Evolutionary conservation across 1,284 basidiomycete genomes (phyloP).

Genomic region (Leccinum cinnamomeum): DNA sequence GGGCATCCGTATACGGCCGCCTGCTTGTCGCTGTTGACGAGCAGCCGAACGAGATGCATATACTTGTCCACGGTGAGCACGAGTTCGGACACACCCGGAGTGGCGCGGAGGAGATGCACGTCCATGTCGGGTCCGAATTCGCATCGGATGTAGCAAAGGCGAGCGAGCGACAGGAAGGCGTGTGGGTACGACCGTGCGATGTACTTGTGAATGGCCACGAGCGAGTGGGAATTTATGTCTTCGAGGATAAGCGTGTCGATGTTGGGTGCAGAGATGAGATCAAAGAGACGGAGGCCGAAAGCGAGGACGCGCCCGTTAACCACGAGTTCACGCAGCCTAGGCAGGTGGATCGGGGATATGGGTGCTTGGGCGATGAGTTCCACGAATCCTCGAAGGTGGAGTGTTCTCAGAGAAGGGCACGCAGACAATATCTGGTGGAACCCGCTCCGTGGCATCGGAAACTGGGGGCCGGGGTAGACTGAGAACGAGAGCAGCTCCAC

Average conservation of each 20-base stretch:
- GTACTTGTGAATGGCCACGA: slow-evolving; percentile 31
- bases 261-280: slow-evolving; percentile 34
- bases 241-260: slow-evolving; percentile 33
- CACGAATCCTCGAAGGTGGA: slow-evolving; percentile 34
- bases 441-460: slow-evolving; percentile 28
- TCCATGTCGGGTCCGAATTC: slow-evolving; percentile 36
- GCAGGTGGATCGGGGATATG: slow-evolving; percentile 23
- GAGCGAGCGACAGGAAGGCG: slow-evolving; percentile 29
- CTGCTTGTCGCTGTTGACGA: slow-evolving; percentile 37
- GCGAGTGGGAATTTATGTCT: slow-evolving; percentile 31
- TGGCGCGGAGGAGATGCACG: slow-evolving; percentile 34
- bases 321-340: slow-evolving; percentile 31
- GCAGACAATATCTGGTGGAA: slow-evolving; percentile 24
- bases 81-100: slow-evolving; percentile 30
- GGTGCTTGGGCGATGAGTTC: slow-evolving; percentile 27
- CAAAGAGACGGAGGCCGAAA: slow-evolving; percentile 33
- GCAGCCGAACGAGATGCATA: slow-evolving; percentile 33
- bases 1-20: slow-evolving; percentile 30
- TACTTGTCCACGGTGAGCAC: slow-evolving; percentile 33
- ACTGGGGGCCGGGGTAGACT: slow-evolving; percentile 33
- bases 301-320: slow-evolving; percentile 33
- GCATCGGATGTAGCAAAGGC: slow-evolving; percentile 32
- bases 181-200: slow-evolving; percentile 29
- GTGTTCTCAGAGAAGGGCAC: slow-evolving; percentile 25
- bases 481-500: slow-evolving; percentile 30